Percentiles rank a stretch among this genome's conserved stretches.
These are phyloP conservation scores for Hypseocharis bilobata DNA, from an alignment of 441 rosid genomes.

Conservation along the genomic window DNA sequence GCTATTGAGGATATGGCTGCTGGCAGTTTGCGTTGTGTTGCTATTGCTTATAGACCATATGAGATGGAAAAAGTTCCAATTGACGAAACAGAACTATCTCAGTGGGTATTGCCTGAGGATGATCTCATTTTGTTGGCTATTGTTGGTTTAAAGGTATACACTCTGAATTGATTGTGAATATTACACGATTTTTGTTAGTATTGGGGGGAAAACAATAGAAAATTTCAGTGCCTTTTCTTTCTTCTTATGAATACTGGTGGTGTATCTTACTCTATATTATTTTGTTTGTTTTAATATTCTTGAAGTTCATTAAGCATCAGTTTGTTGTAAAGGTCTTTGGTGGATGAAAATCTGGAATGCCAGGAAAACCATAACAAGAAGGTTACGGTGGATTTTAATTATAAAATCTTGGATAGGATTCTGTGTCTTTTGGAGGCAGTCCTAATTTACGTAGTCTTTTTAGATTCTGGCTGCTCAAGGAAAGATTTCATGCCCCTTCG, in stretches of 20 bases:
- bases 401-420: too few species aligned
- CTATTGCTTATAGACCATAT: conserved; percentile 69
- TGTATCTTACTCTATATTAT: background rate
- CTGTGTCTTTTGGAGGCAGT: too few species aligned
- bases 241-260: background rate
- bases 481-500: too few species aligned
- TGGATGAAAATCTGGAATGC: background rate
- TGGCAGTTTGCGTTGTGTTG: conserved; percentile 82
- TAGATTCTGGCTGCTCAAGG: too few species aligned
- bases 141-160: conserved; percentile 72
- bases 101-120: conserved; percentile 74
- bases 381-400: too few species aligned
- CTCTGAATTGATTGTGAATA: background rate
- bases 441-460: too few species aligned
- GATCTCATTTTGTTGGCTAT: conserved; percentile 79
- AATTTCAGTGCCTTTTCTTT: background rate
- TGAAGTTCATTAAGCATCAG: background rate
- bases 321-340: background rate
- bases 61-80: conserved; percentile 56
- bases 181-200: background rate
- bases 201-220: background rate
- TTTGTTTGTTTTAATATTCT: background rate
- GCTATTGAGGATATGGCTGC: conserved; percentile 86
- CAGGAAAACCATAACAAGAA: background rate
- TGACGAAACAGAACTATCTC: conserved; percentile 51